phyloP scores from a whole-genome alignment of 177 flowering plant species.

The Tripterygium wilfordii region DNA sequence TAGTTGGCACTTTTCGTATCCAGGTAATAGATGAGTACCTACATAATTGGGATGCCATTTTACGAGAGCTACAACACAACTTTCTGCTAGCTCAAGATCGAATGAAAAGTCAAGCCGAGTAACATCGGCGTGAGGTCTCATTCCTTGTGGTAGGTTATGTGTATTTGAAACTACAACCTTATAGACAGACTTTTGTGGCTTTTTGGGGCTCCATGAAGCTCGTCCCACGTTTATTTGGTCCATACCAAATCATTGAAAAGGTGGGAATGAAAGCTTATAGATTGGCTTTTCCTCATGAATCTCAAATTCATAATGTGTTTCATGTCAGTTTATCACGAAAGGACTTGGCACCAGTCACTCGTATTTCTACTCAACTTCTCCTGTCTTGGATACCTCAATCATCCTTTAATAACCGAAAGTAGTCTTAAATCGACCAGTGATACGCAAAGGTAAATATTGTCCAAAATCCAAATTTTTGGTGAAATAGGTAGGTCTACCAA shows the following conservation, averaged over 20 bases:
- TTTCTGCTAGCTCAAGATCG: no score
- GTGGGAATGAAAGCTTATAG: background rate
- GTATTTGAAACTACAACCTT: conserved; percentile 8
- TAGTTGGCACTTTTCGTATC: background rate
- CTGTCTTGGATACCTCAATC: no score
- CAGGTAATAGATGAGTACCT: background rate
- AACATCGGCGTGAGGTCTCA: background rate
- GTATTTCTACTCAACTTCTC: no score
- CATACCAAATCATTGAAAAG: background rate
- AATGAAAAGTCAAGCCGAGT: background rate
- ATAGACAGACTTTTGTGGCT: background rate
- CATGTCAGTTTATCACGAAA: background rate
- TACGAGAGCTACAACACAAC: background rate
- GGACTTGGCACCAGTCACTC: background rate
- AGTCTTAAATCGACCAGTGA: no score
- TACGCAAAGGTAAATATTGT: no score
- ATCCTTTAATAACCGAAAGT: no score
- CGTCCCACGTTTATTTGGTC: background rate
- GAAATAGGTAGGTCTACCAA: no score
- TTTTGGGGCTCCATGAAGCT: background rate
- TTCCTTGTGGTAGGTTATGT: conserved; percentile 1
- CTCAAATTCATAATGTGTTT: background rate
- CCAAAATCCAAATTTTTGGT: no score
- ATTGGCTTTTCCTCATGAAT: background rate
- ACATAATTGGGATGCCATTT: background rate